phyloP scores from a whole-genome alignment of 2,329 filamentous ascomycete species.

The Beauveria bassiana region DNA sequence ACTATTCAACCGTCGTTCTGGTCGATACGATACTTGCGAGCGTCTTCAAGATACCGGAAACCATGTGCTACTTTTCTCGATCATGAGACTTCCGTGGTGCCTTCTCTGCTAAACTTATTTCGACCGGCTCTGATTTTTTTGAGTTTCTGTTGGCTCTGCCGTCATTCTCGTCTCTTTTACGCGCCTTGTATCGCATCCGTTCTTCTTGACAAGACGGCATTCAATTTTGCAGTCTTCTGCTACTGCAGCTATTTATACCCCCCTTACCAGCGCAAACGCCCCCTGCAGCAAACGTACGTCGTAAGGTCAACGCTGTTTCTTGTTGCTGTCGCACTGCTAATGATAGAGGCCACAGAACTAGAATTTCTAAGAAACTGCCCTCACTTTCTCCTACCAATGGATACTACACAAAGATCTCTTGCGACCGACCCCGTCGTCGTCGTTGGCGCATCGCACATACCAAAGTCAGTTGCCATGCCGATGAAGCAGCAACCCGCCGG shows the following conservation, averaged over 20 bases:
- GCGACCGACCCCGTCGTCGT: constrained; percentile 13
- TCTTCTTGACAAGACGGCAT: not conserved
- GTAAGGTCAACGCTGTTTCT: not conserved
- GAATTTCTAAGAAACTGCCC: constrained; percentile 1
- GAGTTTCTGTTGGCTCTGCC: constrained; percentile 7
- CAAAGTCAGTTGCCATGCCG: not conserved
- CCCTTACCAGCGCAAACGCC: constrained; percentile 5
- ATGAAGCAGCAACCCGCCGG: not conserved
- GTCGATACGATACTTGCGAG: not conserved
- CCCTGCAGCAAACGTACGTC: not conserved
- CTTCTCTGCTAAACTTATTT: constrained; percentile 11
- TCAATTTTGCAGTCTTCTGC: not conserved
- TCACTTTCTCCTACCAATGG: constrained; percentile 14
- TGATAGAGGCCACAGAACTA: not conserved
- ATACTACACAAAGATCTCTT: constrained; percentile 4
- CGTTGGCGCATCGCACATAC: constrained; percentile 1
- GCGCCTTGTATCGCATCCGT: constrained; percentile 8
- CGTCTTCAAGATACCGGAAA: not conserved
- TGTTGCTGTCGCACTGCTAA: not conserved
- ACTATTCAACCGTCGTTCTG: not conserved
- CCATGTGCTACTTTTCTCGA: constrained; percentile 10
- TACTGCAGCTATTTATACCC: not conserved
- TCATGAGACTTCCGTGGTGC: constrained; percentile 10
- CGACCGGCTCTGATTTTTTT: constrained; percentile 10
- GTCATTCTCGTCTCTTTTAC: constrained; percentile 4